Evolutionary conservation across 768 basidiomycete species (phyloP).

Genomic region (Termitomyces sp.): DNA sequence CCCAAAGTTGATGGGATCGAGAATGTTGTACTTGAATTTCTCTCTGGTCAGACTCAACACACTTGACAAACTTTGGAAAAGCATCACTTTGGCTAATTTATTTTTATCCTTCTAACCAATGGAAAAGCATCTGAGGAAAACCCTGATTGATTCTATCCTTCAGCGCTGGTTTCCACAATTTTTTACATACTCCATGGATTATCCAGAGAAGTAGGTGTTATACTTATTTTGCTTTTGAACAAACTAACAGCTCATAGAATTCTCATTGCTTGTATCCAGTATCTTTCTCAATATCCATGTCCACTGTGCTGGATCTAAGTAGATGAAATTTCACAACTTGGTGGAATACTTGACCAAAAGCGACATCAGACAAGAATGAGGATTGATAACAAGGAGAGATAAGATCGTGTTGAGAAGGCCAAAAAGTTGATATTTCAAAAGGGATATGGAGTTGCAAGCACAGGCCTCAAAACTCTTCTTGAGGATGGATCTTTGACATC

Average conservation of each 20-base stretch:
- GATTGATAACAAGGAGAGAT: no score
- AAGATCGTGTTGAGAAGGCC: no score
- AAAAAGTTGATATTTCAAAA: conserved; percentile 10
- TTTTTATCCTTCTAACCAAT: no score
- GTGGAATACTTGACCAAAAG: conserved; percentile 12
- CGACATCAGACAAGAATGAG: no score
- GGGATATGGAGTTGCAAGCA: conserved; percentile 5
- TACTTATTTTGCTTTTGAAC: no score
- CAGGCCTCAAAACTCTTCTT: conserved; percentile 13
- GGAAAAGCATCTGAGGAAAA: no score
- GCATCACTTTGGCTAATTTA: no score
- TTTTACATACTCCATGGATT: no score
- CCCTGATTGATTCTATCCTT: no score
- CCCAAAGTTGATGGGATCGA: background rate
- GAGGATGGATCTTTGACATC: conserved; percentile 20
- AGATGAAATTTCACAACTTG: conserved; percentile 26
- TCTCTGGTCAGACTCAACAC: conserved; percentile 36
- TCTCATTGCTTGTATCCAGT: background rate
- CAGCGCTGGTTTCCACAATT: no score
- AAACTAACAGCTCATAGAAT: no score
- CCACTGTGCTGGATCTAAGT: conserved; percentile 27
- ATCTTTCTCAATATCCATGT: conserved; percentile 26
- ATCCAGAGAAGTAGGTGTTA: no score
- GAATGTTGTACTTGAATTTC: conserved; percentile 17
- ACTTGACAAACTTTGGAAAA: conserved; percentile 17